Conservation (phyloP, 176 grass and related monocot species). For the Carex pumila region DNA sequence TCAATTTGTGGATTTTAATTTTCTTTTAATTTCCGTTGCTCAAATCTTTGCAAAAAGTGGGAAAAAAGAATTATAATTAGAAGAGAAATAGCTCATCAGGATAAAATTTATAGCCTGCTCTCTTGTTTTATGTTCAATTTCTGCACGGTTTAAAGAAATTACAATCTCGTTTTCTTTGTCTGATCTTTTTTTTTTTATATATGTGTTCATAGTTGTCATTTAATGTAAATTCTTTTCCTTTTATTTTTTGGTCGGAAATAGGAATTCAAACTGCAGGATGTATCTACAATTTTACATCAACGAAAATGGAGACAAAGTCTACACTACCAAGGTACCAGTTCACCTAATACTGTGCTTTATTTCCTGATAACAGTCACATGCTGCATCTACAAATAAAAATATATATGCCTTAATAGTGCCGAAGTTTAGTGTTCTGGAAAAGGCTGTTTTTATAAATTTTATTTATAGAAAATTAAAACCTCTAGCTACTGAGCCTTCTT, state of each 20-base stretch:
- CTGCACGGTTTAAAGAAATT: neutral
- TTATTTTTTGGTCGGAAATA: neutral
- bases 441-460: neutral
- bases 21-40: neutral
- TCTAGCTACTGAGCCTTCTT: neutral
- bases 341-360: neutral
- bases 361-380: neutral
- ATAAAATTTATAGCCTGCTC: neutral
- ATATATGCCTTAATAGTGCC: neutral
- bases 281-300: conserved; percentile 95
- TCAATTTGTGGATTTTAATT: neutral
- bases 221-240: neutral
- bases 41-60: neutral
- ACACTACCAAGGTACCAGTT: conserved; percentile 72
- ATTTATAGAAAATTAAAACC: neutral
- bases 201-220: neutral
- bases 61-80: neutral
- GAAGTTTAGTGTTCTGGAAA: neutral
- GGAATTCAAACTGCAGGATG: conserved; percentile 35
- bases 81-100: neutral
- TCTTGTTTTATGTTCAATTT: neutral
- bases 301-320: conserved; percentile 92
- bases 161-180: neutral
- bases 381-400: neutral
- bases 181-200: neutral